Evolutionary conservation across 2,329 filamentous ascomycete genomes (phyloP), one percentile per base, ranked within the genome.

Genomic region (Fusarium sp.): DNA sequence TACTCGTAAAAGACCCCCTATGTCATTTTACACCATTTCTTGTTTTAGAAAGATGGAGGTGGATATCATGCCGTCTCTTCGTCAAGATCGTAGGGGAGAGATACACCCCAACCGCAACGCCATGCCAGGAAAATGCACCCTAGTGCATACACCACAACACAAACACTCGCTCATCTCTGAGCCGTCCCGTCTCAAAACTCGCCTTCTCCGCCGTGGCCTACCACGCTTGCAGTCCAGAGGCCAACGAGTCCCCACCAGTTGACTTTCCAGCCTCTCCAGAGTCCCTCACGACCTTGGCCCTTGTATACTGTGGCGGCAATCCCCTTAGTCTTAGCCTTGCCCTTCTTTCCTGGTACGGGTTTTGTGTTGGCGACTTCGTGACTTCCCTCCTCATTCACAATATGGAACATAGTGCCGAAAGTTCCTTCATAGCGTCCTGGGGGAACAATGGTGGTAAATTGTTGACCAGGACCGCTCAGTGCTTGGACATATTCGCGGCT

Each of bases 381-480:
- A 61, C 83, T 83, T 10, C 96, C 96, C 77, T 99, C 96, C 72
- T 96, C 92, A 35, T 90, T 86, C 2, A 92, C 85, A 63, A 99
- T 96, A 62, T 88, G 87, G 84, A 93, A 95, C 87, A 97, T 94
- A 4, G 95, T 97, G 5, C 93, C 92, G n/a, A 96, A 77, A 2
- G 97, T 85, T n/a, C 96, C 96, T 33, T 88, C 84, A 77, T 97
- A 99, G 6, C 87, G 87, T 4, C 94, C 94, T 0, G 92, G 84
- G 4, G 91, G 89, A 1, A 98, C 89, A 54, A 97, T 90, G 0
- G 93, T 94, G 55, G 93, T 89, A 43, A 92, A 75, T 46, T 79
- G 76, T 31, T 77, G 76, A 5, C 77, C 78, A 27, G 77, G 74
- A 41, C 74, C 74, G 20, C 84, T 81, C 5, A 87, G 78, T 1